These are phyloP conservation scores for Aspergillus texensis DNA, from an alignment of 2,329 filamentous ascomycete species.

Conservation along the genomic window DNA sequence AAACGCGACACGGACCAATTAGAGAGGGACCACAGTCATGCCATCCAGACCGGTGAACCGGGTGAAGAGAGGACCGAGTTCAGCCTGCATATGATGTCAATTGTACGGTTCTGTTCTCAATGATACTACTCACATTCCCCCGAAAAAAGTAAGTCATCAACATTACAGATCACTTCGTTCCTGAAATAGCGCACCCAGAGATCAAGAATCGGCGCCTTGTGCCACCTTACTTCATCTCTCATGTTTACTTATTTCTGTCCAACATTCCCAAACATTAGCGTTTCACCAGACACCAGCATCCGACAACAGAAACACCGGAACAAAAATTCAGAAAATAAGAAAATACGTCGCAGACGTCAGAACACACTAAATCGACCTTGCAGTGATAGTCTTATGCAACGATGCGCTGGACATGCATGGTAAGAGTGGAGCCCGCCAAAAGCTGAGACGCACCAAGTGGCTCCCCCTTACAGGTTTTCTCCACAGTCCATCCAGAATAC, in stretches of 20 bases:
- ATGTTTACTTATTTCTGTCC: background rate
- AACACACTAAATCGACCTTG: background rate
- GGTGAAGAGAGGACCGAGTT: background rate
- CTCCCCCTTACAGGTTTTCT: background rate
- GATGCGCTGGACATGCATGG: slow-evolving; percentile 6
- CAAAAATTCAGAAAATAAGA: background rate
- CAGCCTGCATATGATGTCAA: background rate
- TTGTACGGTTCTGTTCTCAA: background rate
- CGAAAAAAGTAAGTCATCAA: background rate
- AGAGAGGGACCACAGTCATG: background rate
- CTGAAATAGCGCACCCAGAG: background rate
- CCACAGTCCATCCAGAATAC: slow-evolving; percentile 16
- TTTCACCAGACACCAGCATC: background rate
- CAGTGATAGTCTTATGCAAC: background rate
- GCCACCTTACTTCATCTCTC: background rate
- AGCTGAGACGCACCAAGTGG: slow-evolving; percentile 9
- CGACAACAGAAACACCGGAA: background rate
- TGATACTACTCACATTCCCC: background rate
- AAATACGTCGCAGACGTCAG: background rate
- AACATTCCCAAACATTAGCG: background rate
- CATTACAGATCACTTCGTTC: background rate
- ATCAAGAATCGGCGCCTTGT: background rate
- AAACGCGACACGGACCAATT: background rate
- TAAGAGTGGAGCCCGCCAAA: slow-evolving; percentile 4
- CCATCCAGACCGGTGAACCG: background rate